phyloP scores from a whole-genome alignment of 345 rosid genomes.

The Citrus sinensis region DVS_A1.0 CM039162.1:26044501-26045000 shows the following conservation, averaged over 20 bases:
- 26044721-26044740: not conserved
- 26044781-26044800: not conserved
- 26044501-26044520: slow-evolving; percentile 40
- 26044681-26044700: slow-evolving; percentile 48
- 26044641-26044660: slow-evolving; percentile 59
- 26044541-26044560: slow-evolving; percentile 80
- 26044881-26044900: not conserved
- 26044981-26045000: not conserved
- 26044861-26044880: not conserved
- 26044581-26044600: slow-evolving; percentile 2
- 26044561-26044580: slow-evolving; percentile 10
- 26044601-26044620: not conserved
- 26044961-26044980: too few relatives aligned
- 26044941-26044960: not conserved
- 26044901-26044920: too few relatives aligned
- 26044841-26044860: not conserved
- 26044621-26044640: slow-evolving; percentile 5
- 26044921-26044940: not conserved
- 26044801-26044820: not conserved
- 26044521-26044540: slow-evolving; percentile 44
- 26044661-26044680: slow-evolving; percentile 70
- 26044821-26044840: not conserved
- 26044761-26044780: not conserved
- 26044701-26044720: slow-evolving; percentile 11
- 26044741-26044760: not conserved